phyloP scores from a whole-genome alignment of 305 asterid genomes.

The Withania somnifera region DNA sequence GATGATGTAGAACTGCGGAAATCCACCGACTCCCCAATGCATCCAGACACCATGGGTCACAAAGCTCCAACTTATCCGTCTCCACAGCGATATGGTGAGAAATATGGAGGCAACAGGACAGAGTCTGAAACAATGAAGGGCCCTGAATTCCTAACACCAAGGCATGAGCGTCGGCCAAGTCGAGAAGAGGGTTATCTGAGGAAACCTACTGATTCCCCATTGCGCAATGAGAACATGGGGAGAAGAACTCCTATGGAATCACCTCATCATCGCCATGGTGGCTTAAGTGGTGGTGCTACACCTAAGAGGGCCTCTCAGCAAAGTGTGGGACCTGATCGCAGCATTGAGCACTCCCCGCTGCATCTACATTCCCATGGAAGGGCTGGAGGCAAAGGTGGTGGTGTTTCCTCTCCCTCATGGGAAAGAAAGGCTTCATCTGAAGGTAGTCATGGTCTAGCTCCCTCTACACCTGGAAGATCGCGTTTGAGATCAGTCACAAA shows the following conservation, averaged over 20 bases:
- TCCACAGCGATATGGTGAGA: slow-evolving; percentile 14
- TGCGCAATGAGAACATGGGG: slow-evolving; percentile 30
- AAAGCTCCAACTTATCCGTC: slow-evolving; percentile 23
- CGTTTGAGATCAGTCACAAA: slow-evolving; percentile 65
- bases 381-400: slow-evolving; percentile 34
- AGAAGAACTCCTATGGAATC: slow-evolving; percentile 41
- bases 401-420: slow-evolving; percentile 79
- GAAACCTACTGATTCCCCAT: slow-evolving; percentile 48
- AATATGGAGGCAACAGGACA: slow-evolving; percentile 16
- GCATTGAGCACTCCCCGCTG: slow-evolving; percentile 57
- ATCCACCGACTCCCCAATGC: slow-evolving; percentile 28
- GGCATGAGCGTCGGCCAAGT: slow-evolving; percentile 35
- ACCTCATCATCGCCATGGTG: slow-evolving; percentile 44
- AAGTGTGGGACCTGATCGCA: slow-evolving; percentile 52
- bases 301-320: slow-evolving; percentile 49
- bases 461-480: slow-evolving; percentile 83
- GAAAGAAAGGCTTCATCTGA: slow-evolving; percentile 61
- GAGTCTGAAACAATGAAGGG: slow-evolving; percentile 31
- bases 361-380: slow-evolving; percentile 51
- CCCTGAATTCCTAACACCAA: slow-evolving; percentile 22
- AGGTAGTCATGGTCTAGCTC: slow-evolving; percentile 48
- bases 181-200: slow-evolving; percentile 50
- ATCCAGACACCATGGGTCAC: slow-evolving; percentile 17
- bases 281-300: slow-evolving; percentile 42
- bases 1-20: slow-evolving; percentile 33